A percentile compares a stretch with the other conserved stretches of the same genome.
Conservation (phyloP, 345 rosid species). For the Bretschneidera sinensis region DNA sequence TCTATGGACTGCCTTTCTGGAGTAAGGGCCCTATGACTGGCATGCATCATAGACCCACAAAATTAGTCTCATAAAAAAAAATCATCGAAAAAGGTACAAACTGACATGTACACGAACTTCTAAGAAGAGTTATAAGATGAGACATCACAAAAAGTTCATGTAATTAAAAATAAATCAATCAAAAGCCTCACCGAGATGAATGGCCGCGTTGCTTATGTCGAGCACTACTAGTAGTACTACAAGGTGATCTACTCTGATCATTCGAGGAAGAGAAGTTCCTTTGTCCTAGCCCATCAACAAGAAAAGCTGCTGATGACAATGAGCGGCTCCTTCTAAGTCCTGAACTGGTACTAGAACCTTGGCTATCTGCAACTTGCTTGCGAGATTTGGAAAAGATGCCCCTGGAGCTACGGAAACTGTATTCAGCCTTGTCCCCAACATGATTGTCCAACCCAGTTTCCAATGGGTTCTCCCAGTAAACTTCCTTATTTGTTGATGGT, state of each 20-base stretch:
- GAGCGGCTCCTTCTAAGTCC: constrained; percentile 83
- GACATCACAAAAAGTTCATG: constrained; percentile 1
- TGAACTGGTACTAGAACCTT: constrained; percentile 31
- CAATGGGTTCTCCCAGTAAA: constrained; percentile 31
- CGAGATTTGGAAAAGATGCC: constrained; percentile 39
- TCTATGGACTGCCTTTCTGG: constrained; percentile 54
- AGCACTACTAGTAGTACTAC: constrained; percentile 20
- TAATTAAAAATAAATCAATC: constrained; percentile 6
- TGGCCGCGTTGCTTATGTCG: constrained; percentile 30
- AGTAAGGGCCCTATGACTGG: constrained; percentile 23
- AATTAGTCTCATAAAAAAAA: neutral
- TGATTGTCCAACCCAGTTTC: constrained; percentile 34
- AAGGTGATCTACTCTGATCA: constrained; percentile 43
- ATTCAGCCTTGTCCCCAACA: constrained; percentile 30
- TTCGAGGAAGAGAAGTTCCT: constrained; percentile 26
- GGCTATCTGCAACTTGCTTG: constrained; percentile 43
- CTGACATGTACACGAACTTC: no score
- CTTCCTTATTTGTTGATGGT: constrained; percentile 44
- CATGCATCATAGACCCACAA: neutral
- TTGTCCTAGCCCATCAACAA: constrained; percentile 42
- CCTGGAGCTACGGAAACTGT: constrained; percentile 31
- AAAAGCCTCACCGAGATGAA: constrained; percentile 45
- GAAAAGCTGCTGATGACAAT: constrained; percentile 61
- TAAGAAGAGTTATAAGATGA: neutral
- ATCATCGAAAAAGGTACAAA: neutral